These are phyloP conservation scores for Gliomastix tumulicola DNA, from an alignment of 2,329 filamentous ascomycete species.

Conservation along the genomic window DNA sequence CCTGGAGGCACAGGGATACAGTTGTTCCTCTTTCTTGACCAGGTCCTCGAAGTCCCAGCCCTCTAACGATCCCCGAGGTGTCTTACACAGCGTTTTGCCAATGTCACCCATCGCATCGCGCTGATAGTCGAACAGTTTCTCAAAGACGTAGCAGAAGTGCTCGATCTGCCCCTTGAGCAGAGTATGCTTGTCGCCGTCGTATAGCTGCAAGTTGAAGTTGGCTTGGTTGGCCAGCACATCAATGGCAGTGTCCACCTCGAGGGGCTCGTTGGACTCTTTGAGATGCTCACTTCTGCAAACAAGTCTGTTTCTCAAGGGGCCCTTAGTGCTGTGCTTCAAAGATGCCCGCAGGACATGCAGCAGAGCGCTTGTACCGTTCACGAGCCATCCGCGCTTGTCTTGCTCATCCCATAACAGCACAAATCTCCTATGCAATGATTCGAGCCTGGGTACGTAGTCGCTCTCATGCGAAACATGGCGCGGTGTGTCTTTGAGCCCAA, in stretches of 20 bases:
- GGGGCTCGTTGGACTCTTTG: not conserved
- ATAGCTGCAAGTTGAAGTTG: not conserved
- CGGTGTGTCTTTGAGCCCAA: too few species aligned
- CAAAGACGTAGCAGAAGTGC: not conserved
- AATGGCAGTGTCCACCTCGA: not conserved
- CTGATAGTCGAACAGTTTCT: not conserved
- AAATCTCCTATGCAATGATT: not conserved
- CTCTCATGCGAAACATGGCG: too few species aligned
- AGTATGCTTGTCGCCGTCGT: not conserved
- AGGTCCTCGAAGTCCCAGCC: not conserved
- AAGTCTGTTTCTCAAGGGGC: not conserved
- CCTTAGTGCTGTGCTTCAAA: too few species aligned
- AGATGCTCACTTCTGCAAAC: not conserved
- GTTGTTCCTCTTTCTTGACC: not conserved
- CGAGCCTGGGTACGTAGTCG: not conserved
- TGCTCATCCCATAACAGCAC: not conserved
- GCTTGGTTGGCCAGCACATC: not conserved
- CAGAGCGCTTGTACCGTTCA: not conserved
- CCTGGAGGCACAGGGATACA: not conserved
- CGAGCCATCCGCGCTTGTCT: not conserved
- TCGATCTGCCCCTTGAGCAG: not conserved
- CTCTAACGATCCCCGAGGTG: not conserved
- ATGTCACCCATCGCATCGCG: not conserved
- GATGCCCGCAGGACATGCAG: not conserved
- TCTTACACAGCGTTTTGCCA: not conserved